Evolutionary conservation across 352 stramenopile genomes (phyloP).

Genomic region (Globisporangium iwayamae): DNA sequence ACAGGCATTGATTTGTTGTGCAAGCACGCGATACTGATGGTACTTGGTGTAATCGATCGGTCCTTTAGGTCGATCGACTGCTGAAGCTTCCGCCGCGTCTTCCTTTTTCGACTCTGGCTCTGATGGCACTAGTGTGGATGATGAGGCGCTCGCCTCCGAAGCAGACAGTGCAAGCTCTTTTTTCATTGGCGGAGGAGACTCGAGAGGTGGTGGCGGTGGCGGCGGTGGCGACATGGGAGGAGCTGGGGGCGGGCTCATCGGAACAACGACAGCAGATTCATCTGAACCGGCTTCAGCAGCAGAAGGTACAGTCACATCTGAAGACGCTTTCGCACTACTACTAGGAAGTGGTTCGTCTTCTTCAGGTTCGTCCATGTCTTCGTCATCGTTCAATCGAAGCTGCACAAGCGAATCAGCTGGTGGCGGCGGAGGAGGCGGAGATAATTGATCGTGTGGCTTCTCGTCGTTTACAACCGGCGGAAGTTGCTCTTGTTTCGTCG

Average conservation of each 20-base stretch:
- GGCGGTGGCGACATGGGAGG: constrained; percentile 48
- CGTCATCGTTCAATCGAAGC: constrained; percentile 21
- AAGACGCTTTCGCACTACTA: background rate
- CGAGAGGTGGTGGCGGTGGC: constrained; percentile 33
- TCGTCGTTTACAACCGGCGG: background rate
- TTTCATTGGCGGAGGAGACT: constrained; percentile 18
- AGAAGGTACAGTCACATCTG: background rate
- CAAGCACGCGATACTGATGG: constrained; percentile 59
- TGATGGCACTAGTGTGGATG: constrained; percentile 24
- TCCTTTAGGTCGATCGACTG: constrained; percentile 12
- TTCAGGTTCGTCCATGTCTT: constrained; percentile 47
- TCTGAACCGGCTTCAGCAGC: constrained; percentile 5
- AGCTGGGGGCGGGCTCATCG: constrained; percentile 34
- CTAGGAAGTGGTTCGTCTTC: constrained; percentile 57
- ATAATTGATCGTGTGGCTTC: background rate
- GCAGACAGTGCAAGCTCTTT: constrained; percentile 3
- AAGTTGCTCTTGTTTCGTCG: constrained; percentile 21
- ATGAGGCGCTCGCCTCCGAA: constrained; percentile 18
- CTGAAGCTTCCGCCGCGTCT: background rate
- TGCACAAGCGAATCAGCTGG: constrained; percentile 1
- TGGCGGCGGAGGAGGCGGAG: background rate
- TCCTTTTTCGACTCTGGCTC: constrained; percentile 2
- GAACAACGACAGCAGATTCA: constrained; percentile 7
- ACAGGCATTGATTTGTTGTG: constrained; percentile 77
- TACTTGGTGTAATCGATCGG: constrained; percentile 77